Evolutionary conservation across 2,329 filamentous ascomycete genomes (phyloP).

Genomic region (Neobulgaria alba): DNA sequence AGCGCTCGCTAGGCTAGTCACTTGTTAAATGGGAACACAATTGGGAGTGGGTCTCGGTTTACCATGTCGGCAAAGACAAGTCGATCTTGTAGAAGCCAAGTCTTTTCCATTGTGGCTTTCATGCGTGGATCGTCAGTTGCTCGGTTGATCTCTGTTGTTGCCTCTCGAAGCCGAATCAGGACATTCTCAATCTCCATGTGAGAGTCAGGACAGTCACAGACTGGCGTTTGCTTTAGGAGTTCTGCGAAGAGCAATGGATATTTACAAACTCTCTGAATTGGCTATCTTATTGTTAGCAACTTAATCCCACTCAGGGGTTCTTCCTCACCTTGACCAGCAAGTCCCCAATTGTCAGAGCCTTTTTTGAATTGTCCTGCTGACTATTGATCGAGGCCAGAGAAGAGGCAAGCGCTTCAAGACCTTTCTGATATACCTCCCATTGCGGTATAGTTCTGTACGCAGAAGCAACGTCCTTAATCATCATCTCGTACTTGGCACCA

Average conservation of each 20-base stretch:
- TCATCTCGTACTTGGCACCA: constrained; percentile 78
- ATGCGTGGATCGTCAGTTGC: constrained; percentile 70
- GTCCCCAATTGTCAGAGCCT: constrained; percentile 75
- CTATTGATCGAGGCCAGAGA: constrained; percentile 64
- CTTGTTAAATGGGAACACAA: background rate
- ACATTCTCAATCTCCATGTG: constrained; percentile 73
- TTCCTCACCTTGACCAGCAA: constrained; percentile 74
- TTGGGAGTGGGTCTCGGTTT: constrained; percentile 22
- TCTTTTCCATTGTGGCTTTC: constrained; percentile 66
- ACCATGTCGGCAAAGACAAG: constrained; percentile 68
- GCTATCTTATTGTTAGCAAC: constrained; percentile 40
- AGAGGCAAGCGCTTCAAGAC: constrained; percentile 73
- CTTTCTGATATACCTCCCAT: constrained; percentile 75
- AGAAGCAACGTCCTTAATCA: constrained; percentile 68
- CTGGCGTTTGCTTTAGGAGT: constrained; percentile 72
- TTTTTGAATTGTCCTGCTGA: constrained; percentile 54
- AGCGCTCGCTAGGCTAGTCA: constrained; percentile 37
- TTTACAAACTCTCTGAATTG: constrained; percentile 84
- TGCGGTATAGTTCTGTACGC: constrained; percentile 59
- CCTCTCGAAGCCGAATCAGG: constrained; percentile 61
- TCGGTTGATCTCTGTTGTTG: constrained; percentile 71
- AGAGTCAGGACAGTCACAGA: constrained; percentile 74
- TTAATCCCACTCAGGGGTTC: background rate
- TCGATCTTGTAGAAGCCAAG: constrained; percentile 76
- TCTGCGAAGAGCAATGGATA: constrained; percentile 84